Evolutionary conservation across 2,329 filamentous ascomycete species (phyloP).

Genomic region (Pseudogymnoascus sp.): DNA sequence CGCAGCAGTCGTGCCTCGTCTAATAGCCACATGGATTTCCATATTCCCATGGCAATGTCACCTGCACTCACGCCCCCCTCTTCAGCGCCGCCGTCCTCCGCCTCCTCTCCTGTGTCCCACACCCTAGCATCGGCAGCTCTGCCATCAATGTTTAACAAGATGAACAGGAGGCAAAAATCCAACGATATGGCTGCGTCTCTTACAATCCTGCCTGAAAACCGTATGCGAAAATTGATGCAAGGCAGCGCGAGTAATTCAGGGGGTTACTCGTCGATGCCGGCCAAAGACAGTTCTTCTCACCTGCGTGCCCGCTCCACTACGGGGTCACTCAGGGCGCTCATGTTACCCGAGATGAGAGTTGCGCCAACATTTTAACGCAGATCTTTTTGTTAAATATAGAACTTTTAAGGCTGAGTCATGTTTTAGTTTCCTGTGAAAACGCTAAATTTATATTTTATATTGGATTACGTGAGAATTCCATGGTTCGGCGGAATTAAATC

Average conservation of each 20-base stretch:
- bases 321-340: constrained; percentile 12
- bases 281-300: constrained; percentile 7
- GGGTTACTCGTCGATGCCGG: neutral
- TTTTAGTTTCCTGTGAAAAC: neutral
- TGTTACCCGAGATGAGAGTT: constrained; percentile 14
- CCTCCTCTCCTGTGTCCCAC: constrained; percentile 3
- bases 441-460: neutral
- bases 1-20: constrained; percentile 8
- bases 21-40: neutral
- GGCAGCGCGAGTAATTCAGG: neutral
- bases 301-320: constrained; percentile 11
- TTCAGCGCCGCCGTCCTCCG: neutral
- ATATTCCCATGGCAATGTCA: constrained; percentile 1
- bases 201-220: constrained; percentile 1
- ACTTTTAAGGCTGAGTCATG: neutral
- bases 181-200: constrained; percentile 1
- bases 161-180: constrained; percentile 14
- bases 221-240: neutral
- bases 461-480: neutral
- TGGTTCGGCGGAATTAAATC: neutral
- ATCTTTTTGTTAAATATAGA: neutral
- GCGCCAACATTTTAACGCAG: constrained; percentile 14
- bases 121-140: constrained; percentile 10
- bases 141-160: constrained; percentile 15
- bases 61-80: neutral